Conservation (phyloP, 2,329 filamentous ascomycete genomes). For the Arthrobotrys musiformis region DNA sequence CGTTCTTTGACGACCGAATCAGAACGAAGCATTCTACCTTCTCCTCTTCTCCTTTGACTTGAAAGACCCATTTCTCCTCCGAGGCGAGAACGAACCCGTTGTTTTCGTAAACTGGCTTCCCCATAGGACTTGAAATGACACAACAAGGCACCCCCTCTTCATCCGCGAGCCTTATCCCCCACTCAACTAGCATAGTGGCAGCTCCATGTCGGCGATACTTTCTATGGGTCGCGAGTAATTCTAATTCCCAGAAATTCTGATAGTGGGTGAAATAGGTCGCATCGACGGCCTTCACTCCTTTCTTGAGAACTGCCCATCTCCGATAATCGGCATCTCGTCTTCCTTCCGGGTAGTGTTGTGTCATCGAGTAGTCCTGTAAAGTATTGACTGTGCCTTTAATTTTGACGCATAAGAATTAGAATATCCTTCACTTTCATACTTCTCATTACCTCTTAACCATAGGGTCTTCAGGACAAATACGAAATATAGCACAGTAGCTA, state of each 20-base stretch:
- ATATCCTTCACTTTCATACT: not conserved
- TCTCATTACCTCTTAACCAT: not conserved
- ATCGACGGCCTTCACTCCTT: slow-evolving; percentile 46
- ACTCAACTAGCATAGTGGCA: slow-evolving; percentile 49
- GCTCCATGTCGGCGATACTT: slow-evolving; percentile 52
- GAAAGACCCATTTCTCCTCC: slow-evolving; percentile 51
- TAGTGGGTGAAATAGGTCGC: slow-evolving; percentile 37
- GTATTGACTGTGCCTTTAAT: slow-evolving; percentile 52
- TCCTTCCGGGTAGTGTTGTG: slow-evolving; percentile 50
- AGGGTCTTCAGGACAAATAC: not conserved
- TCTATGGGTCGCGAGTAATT: slow-evolving; percentile 38
- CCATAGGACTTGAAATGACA: slow-evolving; percentile 50
- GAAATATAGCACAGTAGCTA: slow-evolving; percentile 8
- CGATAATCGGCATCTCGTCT: slow-evolving; percentile 50
- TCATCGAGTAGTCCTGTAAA: slow-evolving; percentile 51
- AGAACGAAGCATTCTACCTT: slow-evolving; percentile 53
- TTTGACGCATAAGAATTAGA: slow-evolving; percentile 34
- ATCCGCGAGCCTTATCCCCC: slow-evolving; percentile 45
- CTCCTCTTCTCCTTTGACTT: slow-evolving; percentile 52
- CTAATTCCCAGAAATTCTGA: slow-evolving; percentile 51
- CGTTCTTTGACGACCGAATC: slow-evolving; percentile 43
- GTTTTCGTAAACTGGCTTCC: slow-evolving; percentile 49
- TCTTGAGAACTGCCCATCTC: slow-evolving; percentile 46
- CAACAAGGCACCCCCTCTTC: slow-evolving; percentile 54
- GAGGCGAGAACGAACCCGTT: slow-evolving; percentile 50